phyloP scores from a whole-genome alignment of 352 stramenopile species.

The Phytophthora colocasiae region DNA sequence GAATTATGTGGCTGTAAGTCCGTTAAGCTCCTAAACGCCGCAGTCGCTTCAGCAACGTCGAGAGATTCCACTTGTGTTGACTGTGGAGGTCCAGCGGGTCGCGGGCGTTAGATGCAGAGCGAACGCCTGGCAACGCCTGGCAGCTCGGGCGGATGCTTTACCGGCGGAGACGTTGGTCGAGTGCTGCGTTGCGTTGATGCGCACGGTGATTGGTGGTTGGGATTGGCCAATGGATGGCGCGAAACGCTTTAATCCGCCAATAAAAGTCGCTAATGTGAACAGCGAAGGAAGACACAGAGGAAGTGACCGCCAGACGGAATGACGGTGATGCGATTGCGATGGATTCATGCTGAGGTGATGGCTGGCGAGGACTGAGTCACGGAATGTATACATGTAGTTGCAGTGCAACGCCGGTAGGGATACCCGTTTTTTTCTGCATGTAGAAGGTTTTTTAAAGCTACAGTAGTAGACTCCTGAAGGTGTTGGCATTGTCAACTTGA shows the following conservation, averaged over 20 bases:
- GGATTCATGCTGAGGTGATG: slow-evolving; percentile 2
- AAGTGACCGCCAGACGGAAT: no score
- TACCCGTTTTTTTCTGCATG: not conserved
- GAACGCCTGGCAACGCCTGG: slow-evolving; percentile 3
- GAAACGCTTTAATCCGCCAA: slow-evolving; percentile 8
- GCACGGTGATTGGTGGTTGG: slow-evolving; percentile 25
- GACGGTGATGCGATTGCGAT: no score
- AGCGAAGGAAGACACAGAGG: slow-evolving; percentile 6
- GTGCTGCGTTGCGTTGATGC: slow-evolving; percentile 18
- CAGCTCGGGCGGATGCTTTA: slow-evolving; percentile 4
- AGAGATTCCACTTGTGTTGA: slow-evolving; percentile 41
- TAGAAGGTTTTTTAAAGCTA: not conserved
- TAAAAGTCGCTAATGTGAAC: slow-evolving; percentile 11
- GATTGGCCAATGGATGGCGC: slow-evolving; percentile 29
- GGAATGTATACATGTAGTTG: not conserved
- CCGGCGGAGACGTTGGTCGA: slow-evolving; percentile 6
- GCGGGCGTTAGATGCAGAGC: slow-evolving; percentile 5
- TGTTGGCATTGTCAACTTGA: no score
- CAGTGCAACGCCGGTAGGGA: not conserved
- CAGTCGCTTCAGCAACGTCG: not conserved
- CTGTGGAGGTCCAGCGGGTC: slow-evolving; percentile 1
- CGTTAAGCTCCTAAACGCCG: not conserved
- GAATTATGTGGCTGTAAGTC: not conserved
- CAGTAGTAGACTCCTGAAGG: no score
- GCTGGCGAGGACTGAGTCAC: not conserved